Conservation (phyloP, 202 grass and related monocot species). For the Bolboschoenoplectus hybrid region DNA sequence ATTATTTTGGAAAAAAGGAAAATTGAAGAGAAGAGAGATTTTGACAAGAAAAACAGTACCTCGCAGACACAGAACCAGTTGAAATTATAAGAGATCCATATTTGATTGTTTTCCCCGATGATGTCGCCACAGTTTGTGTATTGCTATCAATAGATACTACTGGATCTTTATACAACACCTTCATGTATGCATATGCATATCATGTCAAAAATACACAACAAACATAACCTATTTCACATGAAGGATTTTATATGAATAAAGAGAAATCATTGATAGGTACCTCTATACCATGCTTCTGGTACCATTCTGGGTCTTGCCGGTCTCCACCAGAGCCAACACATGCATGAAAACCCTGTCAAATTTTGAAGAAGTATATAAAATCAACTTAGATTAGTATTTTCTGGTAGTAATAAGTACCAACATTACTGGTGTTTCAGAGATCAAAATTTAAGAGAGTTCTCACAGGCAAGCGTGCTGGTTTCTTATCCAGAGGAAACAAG, state of each 20-base stretch:
- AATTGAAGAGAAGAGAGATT: not conserved
- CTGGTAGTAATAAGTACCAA: conserved; percentile 7
- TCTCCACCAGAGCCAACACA: conserved; percentile 89
- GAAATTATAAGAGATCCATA: conserved; percentile 96
- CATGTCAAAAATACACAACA: not conserved
- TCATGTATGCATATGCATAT: conserved; percentile 35
- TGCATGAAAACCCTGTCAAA: conserved; percentile 85
- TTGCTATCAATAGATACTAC: conserved; percentile 80
- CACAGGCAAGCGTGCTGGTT: conserved; percentile 86
- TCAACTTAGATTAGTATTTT: not conserved
- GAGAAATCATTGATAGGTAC: conserved; percentile 42
- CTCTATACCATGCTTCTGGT: conserved; percentile 90
- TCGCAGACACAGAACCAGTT: conserved; percentile 68
- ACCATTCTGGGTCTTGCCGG: conserved; percentile 81
- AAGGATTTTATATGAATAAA: conserved; percentile 3
- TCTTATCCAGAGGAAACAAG: conserved; percentile 86
- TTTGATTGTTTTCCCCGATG: conserved; percentile 88
- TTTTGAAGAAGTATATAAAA: not conserved
- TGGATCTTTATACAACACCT: conserved; percentile 93
- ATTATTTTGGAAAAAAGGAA: conserved; percentile 1
- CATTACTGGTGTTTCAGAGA: not conserved
- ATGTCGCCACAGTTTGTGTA: conserved; percentile 78
- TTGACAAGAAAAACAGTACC: conserved; percentile 46
- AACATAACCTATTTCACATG: not conserved
- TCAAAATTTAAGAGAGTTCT: conserved; percentile 43